Percentiles rank a stretch among this genome's conserved stretches.
phyloP scores from a whole-genome alignment of 495 filamentous ascomycete genomes.

The Penicillium subrubescens region DNA sequence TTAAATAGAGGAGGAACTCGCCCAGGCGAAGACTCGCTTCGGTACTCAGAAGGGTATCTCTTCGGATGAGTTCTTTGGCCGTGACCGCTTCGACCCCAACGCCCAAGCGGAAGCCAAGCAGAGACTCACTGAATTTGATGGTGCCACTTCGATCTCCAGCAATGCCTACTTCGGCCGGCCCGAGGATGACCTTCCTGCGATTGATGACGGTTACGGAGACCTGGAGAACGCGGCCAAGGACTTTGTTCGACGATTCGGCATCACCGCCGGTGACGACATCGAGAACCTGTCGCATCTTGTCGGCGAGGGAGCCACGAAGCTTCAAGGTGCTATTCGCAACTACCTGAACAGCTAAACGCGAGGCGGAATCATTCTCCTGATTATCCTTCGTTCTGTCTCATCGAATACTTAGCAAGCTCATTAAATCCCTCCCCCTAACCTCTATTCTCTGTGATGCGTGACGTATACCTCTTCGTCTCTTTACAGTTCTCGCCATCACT shows the following conservation, averaged over 20 bases:
- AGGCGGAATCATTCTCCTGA: constrained; percentile 7
- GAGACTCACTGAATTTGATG: constrained; percentile 88
- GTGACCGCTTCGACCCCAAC: constrained; percentile 77
- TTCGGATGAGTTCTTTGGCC: constrained; percentile 97
- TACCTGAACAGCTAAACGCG: constrained; percentile 70
- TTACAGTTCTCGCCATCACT: constrained; percentile 9
- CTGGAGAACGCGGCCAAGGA: constrained; percentile 91
- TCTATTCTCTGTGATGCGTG: constrained; percentile 22
- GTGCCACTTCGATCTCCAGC: constrained; percentile 87
- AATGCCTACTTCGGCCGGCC: constrained; percentile 96
- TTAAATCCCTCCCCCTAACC: constrained; percentile 8
- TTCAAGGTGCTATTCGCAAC: constrained; percentile 84
- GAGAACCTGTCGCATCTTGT: constrained; percentile 81
- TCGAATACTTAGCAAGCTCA: constrained; percentile 31
- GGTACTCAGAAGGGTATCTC: constrained; percentile 94
- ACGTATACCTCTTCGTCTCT: constrained; percentile 22
- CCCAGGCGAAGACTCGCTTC: constrained; percentile 54
- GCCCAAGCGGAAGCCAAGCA: constrained; percentile 83
- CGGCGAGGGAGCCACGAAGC: constrained; percentile 78
- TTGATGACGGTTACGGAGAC: constrained; percentile 76
- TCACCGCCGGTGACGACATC: constrained; percentile 92
- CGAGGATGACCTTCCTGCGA: constrained; percentile 63
- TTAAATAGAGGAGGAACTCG: constrained; percentile 42
- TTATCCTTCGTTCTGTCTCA: constrained; percentile 22
- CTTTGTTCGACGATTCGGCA: constrained; percentile 89